A percentile compares a stretch with the other conserved stretches of the same genome.
phyloP scores from a whole-genome alignment of 495 filamentous ascomycete genomes.

The Aspergillus sclerotioniger region DNA sequence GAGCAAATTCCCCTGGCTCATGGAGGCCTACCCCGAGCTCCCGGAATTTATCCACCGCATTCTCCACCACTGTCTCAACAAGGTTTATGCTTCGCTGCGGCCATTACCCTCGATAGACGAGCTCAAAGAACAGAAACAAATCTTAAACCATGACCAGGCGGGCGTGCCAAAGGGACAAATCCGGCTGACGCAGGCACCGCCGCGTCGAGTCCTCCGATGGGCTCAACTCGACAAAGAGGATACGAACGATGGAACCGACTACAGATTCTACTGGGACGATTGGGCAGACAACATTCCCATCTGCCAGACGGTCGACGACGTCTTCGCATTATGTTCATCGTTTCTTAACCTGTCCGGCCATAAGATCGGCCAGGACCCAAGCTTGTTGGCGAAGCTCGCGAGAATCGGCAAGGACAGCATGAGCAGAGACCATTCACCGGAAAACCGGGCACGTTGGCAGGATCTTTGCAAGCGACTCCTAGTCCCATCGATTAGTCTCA shows the following conservation, averaged over 20 bases:
- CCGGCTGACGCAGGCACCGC: slow-evolving; percentile 50
- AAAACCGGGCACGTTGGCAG: slow-evolving; percentile 71
- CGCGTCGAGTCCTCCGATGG: slow-evolving; percentile 69
- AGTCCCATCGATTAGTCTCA: slow-evolving; percentile 79
- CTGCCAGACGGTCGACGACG: slow-evolving; percentile 85
- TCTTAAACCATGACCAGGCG: slow-evolving; percentile 59
- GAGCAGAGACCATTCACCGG: slow-evolving; percentile 61
- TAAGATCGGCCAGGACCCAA: slow-evolving; percentile 80
- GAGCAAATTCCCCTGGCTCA: slow-evolving; percentile 86
- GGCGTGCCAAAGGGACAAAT: slow-evolving; percentile 64
- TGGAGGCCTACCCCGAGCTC: slow-evolving; percentile 77
- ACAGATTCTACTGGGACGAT: slow-evolving; percentile 95
- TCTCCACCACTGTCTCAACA: slow-evolving; percentile 71
- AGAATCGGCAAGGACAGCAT: slow-evolving; percentile 79
- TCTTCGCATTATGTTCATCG: slow-evolving; percentile 83
- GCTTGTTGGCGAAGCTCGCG: slow-evolving; percentile 73
- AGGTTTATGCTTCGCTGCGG: slow-evolving; percentile 57
- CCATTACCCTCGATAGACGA: slow-evolving; percentile 42
- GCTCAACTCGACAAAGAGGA: slow-evolving; percentile 74
- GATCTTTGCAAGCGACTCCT: slow-evolving; percentile 78
- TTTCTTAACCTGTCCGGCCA: slow-evolving; percentile 81
- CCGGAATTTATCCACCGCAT: slow-evolving; percentile 79
- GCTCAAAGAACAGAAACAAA: slow-evolving; percentile 46
- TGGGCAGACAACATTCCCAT: slow-evolving; percentile 92
- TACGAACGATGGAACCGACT: slow-evolving; percentile 66